Evolutionary conservation across 257 asterid species (phyloP).

Genomic region (Knoxia roxburghii): DNA sequence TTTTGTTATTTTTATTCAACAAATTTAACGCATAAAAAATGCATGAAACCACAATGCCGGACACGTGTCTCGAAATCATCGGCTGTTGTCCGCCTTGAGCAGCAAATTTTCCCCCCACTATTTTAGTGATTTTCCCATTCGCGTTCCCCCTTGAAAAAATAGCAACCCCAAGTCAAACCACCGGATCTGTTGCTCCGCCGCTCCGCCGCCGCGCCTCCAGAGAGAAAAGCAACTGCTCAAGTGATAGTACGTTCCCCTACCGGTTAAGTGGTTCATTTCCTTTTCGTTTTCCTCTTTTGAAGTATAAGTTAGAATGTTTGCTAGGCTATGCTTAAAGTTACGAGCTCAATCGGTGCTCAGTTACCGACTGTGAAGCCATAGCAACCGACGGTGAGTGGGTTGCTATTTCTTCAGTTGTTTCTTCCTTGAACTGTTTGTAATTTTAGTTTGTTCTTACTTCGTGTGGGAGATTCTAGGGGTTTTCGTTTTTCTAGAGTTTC

Average conservation of each 20-base stretch:
- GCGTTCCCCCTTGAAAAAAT: too few species aligned
- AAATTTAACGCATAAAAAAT: too few species aligned
- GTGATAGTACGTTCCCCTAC: background rate
- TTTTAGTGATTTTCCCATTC: too few species aligned
- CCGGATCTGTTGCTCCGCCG: background rate
- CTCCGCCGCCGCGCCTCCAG: background rate
- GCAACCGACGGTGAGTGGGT: background rate
- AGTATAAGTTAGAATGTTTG: background rate
- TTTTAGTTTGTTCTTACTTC: background rate
- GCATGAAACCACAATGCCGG: too few species aligned
- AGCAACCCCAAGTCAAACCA: background rate
- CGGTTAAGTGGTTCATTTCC: background rate
- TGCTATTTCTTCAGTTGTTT: background rate
- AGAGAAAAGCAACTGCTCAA: background rate
- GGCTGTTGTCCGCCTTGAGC: too few species aligned
- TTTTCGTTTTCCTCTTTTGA: background rate
- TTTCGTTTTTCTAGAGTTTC: background rate
- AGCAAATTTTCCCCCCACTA: too few species aligned
- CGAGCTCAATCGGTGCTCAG: background rate
- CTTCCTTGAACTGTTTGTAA: background rate
- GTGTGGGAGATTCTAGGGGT: background rate
- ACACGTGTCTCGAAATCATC: too few species aligned
- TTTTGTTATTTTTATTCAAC: too few species aligned
- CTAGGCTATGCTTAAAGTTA: background rate
- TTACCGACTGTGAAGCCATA: slow-evolving; percentile 1